Conservation (phyloP, 495 filamentous ascomycete genomes). For the Ascodesmis nigricans region DNA sequence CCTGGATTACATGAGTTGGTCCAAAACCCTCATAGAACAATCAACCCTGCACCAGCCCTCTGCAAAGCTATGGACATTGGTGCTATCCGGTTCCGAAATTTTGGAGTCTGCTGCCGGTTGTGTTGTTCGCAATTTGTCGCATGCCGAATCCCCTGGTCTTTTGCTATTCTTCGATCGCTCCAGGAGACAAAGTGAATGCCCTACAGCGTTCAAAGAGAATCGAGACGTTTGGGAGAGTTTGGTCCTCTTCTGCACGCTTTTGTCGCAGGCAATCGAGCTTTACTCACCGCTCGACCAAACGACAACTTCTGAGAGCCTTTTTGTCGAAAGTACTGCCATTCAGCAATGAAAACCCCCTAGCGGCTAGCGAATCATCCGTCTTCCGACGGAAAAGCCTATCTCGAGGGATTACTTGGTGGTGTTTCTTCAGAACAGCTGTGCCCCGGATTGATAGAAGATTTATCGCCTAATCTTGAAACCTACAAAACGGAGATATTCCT, state of each 20-base stretch:
- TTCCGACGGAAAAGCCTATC: no score
- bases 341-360: no score
- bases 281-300: no score
- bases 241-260: neutral
- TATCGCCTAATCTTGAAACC: no score
- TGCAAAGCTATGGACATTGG: neutral
- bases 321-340: no score
- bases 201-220: neutral
- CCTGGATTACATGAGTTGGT: constrained; percentile 2
- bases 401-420: no score
- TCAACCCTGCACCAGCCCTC: neutral
- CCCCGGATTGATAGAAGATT: no score
- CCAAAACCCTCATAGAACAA: neutral
- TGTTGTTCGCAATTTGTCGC: neutral
- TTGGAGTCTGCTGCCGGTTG: constrained; percentile 1
- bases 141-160: neutral
- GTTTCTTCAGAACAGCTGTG: no score
- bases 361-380: no score
- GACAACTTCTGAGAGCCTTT: no score
- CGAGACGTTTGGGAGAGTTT: neutral
- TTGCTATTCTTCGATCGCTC: constrained; percentile 1
- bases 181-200: neutral
- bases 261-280: constrained; percentile 2
- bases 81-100: neutral
- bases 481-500: no score